Conservation (phyloP, 768 basidiomycete genomes). For the Kwoniella europaea region DNA sequence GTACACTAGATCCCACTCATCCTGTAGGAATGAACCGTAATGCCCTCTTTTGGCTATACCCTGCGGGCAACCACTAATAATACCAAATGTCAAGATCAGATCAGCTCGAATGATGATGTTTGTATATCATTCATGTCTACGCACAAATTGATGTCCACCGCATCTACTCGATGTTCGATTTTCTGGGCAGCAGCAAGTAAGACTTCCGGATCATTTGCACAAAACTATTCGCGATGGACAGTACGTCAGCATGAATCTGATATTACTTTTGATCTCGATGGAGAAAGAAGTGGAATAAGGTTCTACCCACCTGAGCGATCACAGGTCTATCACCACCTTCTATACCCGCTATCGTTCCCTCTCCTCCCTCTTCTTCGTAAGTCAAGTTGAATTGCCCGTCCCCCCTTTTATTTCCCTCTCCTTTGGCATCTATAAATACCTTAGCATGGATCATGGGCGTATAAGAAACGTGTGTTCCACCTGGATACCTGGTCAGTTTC, state of each 20-base stretch:
- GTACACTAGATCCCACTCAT: conserved; percentile 90
- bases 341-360: conserved; percentile 44
- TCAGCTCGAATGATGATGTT: no score
- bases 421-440: conserved; percentile 43
- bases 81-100: not conserved
- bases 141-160: conserved; percentile 89
- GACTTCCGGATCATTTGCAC: conserved; percentile 81
- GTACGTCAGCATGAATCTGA: no score
- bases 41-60: conserved; percentile 86
- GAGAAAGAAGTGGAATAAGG: no score
- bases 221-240: conserved; percentile 64
- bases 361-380: conserved; percentile 80
- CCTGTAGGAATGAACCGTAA: conserved; percentile 90
- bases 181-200: conserved; percentile 77
- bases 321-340: conserved; percentile 74
- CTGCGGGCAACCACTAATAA: conserved; percentile 70
- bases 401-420: conserved; percentile 22
- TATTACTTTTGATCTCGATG: no score
- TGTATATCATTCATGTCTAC: not conserved
- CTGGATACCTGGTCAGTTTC: conserved; percentile 28
- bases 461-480: conserved; percentile 72
- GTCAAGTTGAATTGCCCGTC: conserved; percentile 57
- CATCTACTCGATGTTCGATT: conserved; percentile 82
- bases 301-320: conserved; percentile 68
- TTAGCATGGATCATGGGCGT: conserved; percentile 99